phyloP scores from a whole-genome alignment of 805 yeast species.

The Wickerhamomyces kurtzmanii region DNA sequence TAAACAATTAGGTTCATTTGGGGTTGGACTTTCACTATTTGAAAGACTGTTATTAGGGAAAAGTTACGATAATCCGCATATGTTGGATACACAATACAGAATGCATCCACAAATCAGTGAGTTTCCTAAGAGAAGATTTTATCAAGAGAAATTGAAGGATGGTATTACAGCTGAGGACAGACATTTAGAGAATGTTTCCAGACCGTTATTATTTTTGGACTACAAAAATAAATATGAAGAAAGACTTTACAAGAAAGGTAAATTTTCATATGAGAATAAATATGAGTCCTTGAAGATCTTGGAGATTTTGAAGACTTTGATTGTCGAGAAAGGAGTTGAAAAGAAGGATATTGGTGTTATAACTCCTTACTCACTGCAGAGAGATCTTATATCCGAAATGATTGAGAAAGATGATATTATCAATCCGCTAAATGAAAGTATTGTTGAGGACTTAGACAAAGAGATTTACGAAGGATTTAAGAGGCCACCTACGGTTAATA shows the following conservation, averaged over 20 bases:
- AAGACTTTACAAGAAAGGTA: constrained; percentile 32
- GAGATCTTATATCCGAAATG: constrained; percentile 46
- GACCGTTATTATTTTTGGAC: constrained; percentile 55
- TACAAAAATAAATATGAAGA: constrained; percentile 40
- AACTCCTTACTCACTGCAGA: constrained; percentile 71
- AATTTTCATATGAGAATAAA: constrained; percentile 48
- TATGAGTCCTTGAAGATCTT: constrained; percentile 42
- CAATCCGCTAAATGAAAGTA: constrained; percentile 40
- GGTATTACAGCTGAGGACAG: constrained; percentile 52
- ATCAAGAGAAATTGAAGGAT: constrained; percentile 37
- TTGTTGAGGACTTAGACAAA: constrained; percentile 46
- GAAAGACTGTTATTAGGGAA: constrained; percentile 59
- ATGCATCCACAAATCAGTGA: constrained; percentile 59
- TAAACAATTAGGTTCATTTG: constrained; percentile 63
- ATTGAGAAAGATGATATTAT: constrained; percentile 41
- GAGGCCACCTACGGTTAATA: constrained; percentile 15
- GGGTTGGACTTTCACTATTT: constrained; percentile 57
- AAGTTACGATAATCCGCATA: constrained; percentile 47
- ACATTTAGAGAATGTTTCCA: constrained; percentile 31
- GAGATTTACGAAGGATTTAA: constrained; percentile 20
- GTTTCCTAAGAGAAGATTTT: constrained; percentile 45
- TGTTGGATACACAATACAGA: constrained; percentile 63
- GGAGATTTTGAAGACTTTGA: constrained; percentile 37
- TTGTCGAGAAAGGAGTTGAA: constrained; percentile 41
- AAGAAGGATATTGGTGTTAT: constrained; percentile 51